Evolutionary conservation across 1,284 basidiomycete genomes (phyloP), one percentile per base, ranked within the genome.

Genomic region (Ustilago tritici): DNA sequence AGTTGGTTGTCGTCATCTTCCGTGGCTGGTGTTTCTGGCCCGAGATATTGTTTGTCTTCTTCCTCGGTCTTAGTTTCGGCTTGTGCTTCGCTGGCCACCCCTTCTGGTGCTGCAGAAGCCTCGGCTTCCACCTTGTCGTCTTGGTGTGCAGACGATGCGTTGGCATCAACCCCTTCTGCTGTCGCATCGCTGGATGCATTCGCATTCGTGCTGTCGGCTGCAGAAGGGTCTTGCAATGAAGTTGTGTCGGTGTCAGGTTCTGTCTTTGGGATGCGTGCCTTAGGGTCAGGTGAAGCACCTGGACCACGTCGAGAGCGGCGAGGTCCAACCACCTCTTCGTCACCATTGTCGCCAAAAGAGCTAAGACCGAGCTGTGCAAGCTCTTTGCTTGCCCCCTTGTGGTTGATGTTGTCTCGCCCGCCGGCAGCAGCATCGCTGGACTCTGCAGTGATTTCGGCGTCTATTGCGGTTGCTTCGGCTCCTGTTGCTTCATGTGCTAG

Each of bases 281-380:
- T 73, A 0, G 70, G 66, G 49, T 71, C 66, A n/a, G 75, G 75
- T 3, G 79, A 77, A 32, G 63, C 70, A 12, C 71, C 70, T 15
- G 68, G 75, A 23, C 66, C 75, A 17, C 80, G 64, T 23, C 73
- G 72, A 41, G 72, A 74, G 28, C 80, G 57, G 31, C 79, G 64
- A 14, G 80, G 80, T 1, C 68, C 76, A 2, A 73, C 38, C 7
- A 75, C 56, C n/a, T 57, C 74, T 10, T 74, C 76, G 11, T 75
- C 73, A 8, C 57, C 72, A 23, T 66, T 72, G 41, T 82, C 80
- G 17, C 80, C 79, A 14, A 80, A 71, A 6, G 67, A 68, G 53
- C 55, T 53, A 15, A 82, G 64, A 1, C 80, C 80, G 12, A 80
- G 73, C 53, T 77, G 70, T 31, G 79, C 70, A 28, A 82, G 71